Conservation (phyloP, 768 basidiomycete species). For the Holtermanniella nyarrowii region DNA sequence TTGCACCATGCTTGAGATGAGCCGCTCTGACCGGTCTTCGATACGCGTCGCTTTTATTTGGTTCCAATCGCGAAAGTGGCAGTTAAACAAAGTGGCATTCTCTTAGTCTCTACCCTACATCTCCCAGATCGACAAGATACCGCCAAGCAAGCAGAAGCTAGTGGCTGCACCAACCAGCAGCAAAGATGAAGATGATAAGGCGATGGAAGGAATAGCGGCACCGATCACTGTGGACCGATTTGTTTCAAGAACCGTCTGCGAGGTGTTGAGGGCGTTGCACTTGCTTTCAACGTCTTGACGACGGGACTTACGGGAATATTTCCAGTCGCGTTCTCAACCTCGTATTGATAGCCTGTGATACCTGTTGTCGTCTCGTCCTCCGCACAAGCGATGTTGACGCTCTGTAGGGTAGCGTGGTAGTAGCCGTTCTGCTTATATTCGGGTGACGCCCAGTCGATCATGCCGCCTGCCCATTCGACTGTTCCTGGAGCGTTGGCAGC, state of each 20-base stretch:
- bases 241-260: not conserved
- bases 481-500: slow-evolving; percentile 54
- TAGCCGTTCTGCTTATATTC: slow-evolving; percentile 61
- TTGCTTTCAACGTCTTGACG: not conserved
- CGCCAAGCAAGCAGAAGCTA: too few relatives aligned
- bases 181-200: not conserved
- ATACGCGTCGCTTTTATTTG: too few relatives aligned
- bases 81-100: too few relatives aligned
- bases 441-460: slow-evolving; percentile 71
- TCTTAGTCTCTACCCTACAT: too few relatives aligned
- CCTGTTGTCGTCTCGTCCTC: not conserved
- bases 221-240: not conserved
- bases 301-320: not conserved
- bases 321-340: not conserved
- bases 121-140: too few relatives aligned
- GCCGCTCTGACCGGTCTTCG: too few relatives aligned
- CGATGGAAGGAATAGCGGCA: too few relatives aligned
- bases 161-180: too few relatives aligned
- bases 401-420: slow-evolving; percentile 29
- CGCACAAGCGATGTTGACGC: slow-evolving; percentile 31
- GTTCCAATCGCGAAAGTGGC: too few relatives aligned
- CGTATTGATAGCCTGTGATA: slow-evolving; percentile 14
- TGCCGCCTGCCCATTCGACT: slow-evolving; percentile 65
- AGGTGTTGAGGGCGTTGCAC: not conserved
- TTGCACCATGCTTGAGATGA: too few relatives aligned